Base-by-base conservation (phyloP, 2,329 filamentous ascomycete genomes). In the Ascosphaera aggregata region DNA sequence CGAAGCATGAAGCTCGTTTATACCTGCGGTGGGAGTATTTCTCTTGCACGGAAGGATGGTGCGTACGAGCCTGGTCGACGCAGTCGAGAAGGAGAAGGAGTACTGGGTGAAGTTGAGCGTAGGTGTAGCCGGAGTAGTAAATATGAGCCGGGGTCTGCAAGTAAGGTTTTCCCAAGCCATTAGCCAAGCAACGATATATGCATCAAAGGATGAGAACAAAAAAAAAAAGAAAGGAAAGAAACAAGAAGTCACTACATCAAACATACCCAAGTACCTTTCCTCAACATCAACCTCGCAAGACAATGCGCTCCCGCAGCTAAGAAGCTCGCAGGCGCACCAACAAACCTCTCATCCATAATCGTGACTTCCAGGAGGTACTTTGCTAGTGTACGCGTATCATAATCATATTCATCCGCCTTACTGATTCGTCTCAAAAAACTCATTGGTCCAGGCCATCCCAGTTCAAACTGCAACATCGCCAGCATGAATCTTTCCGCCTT, bases 401-500 rank as follows among this genome's bases (percentile, higher is more conserved):
- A 65, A 52, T 98, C 85, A 53, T 95, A 98, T 53, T 94, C 84
- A 54, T 98, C 89, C 11, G 89, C 89, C 63, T 95, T 95, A 73
- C 86, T 95, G 58, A 95, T 89, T 41, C 86, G 76, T 43, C 89
- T 73, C 44, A 98, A 67, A 60, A 98, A 98, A 63, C 84, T 94
- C 86, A 98, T 94, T 1, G 89, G 89, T 34, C 89, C 89, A n/a
- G 89, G 89, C 78, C 82, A 95, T 39, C 89, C 89, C 40, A 98
- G 71, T 59, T 94, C 84, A 53, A 93, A 98, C 49, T 82, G 71
- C 40, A 98, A 72, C 77, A 94, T 92, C 58, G 73, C 91, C 39
- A 98, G 71, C 85, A 98, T 98, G 63, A 93, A 95, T 9, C 85
- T 76, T 60, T 98, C 89, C 0, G 89, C 89, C 63, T 95, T 94